Evolutionary conservation across 192 early-diverging fungal species (phyloP), one percentile per base, ranked within the genome.

Genomic region (Entrophospora sp.): DNA sequence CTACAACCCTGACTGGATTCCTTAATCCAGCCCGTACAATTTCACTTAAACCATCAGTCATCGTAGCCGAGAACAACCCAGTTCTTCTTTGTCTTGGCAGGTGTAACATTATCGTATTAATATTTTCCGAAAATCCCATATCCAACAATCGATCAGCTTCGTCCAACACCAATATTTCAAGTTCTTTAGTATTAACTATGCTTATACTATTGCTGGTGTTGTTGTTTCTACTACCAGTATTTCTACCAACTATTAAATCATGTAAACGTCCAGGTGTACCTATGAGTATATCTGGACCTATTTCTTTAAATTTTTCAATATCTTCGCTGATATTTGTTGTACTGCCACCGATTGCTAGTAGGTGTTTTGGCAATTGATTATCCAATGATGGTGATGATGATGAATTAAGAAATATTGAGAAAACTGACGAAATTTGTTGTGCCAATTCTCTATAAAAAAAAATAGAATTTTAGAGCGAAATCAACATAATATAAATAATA

Each of bases 41-140:
- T 58, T 94, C 86, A 14, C 75, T 73, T 36, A 99, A 59, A 0
- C 85, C 92, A 67, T 97, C 95, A 36, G 86, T 90, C 91, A 99
- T 93, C 4, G 96, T 99, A 0, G 96, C 96, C 1, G 93, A 96
- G 56, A 96, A 99, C 36, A 99, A 77, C 5, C 95, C 93, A 0
- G 96, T 99, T 34, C 95, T 82, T 4, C 96, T 87, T 69, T 97
- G 95, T 66, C 93, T 94, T 1, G 96, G 96, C 24, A 99, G 73
- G 4, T 81, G 68, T 0, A 80, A 71, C 34, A 97, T 81, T 58
- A 99, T 96, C 18, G 79, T 79, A 18, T 79, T 89, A 22, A 99
- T 70, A 60, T 85, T 79, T 38, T 84, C 79, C 43, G 90, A 80
- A 59, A 97, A 99, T 36, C 95, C 96, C 91, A 99, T 87, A 66